A percentile compares a stretch with the other conserved stretches of the same genome.
Evolutionary conservation across 2,329 filamentous ascomycete genomes (phyloP).

Genomic region (Daldinia sp.): DNA sequence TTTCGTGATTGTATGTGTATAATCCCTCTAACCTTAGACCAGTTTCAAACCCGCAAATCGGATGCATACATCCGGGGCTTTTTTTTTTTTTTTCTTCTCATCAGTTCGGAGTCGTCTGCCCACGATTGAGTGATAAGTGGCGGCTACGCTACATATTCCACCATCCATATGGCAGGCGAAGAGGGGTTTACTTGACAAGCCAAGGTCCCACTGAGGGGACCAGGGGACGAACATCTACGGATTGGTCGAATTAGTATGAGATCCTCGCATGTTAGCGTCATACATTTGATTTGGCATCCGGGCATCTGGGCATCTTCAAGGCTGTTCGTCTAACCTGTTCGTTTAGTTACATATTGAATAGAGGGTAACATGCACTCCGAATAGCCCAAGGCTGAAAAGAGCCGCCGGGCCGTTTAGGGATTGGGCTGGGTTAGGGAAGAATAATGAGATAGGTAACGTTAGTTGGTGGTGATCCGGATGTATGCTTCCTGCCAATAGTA

Average conservation of each 20-base stretch:
- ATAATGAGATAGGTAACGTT: neutral
- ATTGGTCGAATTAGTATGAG: neutral
- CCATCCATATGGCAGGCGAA: neutral
- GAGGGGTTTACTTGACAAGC: neutral
- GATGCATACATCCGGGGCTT: neutral
- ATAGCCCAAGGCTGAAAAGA: slow-evolving; percentile 15
- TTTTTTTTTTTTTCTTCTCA: no score
- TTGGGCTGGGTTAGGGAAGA: slow-evolving; percentile 25
- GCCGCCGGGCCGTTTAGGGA: neutral
- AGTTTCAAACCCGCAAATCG: no score
- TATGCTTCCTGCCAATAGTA: slow-evolving; percentile 6
- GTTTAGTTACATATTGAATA: neutral
- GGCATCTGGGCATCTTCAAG: neutral
- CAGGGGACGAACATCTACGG: neutral
- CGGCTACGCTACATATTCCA: neutral
- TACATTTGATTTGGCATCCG: slow-evolving; percentile 25
- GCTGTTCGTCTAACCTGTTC: no score
- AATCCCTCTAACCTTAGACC: no score
- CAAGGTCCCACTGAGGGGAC: neutral
- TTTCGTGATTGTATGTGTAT: no score
- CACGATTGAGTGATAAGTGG: no score
- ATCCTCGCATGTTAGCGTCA: slow-evolving; percentile 26
- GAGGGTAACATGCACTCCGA: neutral
- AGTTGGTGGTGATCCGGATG: neutral
- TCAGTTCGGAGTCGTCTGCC: no score